A percentile compares a stretch with the other conserved stretches of the same genome.
phyloP scores from a whole-genome alignment of 2,329 filamentous ascomycete genomes.

The Fusarium denticulatum region DNA sequence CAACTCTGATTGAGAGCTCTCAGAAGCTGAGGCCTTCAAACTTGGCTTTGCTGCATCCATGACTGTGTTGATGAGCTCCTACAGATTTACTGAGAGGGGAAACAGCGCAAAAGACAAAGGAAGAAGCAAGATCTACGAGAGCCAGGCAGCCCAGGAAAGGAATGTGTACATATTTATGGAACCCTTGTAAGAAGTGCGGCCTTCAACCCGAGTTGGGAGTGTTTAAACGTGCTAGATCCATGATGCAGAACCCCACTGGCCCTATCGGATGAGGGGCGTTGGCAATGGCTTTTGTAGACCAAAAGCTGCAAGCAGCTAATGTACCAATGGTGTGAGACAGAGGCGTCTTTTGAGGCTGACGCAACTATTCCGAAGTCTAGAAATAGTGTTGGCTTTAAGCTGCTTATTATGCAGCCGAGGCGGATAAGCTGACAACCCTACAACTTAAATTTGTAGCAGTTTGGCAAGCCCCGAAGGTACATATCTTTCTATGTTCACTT shows the following conservation, averaged over 20 bases:
- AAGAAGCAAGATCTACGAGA: not conserved
- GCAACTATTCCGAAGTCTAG: not conserved
- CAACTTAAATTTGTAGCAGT: not conserved
- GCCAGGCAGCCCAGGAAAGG: not conserved
- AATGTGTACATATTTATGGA: constrained; percentile 22
- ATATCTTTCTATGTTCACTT: not conserved
- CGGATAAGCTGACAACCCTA: not conserved
- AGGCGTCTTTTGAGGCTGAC: not conserved
- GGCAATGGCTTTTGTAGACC: not conserved
- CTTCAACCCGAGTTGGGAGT: constrained; percentile 15
- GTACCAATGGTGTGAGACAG: not conserved
- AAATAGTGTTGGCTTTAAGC: not conserved
- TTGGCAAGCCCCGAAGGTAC: too few relatives aligned
- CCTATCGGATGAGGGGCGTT: constrained; percentile 11
- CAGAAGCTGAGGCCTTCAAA: constrained; percentile 16
- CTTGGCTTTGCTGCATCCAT: constrained; percentile 20
- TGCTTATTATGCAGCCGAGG: not conserved
- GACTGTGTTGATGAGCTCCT: not conserved
- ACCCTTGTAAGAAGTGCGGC: constrained; percentile 4
- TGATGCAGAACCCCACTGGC: not conserved
- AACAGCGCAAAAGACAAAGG: not conserved
- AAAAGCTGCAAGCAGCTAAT: not conserved
- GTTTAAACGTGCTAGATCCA: constrained; percentile 1
- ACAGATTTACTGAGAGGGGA: not conserved
- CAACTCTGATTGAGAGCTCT: not conserved